Evolutionary conservation across 805 yeast genomes (phyloP).

Genomic region (Starmerella scarabaei): DNA sequence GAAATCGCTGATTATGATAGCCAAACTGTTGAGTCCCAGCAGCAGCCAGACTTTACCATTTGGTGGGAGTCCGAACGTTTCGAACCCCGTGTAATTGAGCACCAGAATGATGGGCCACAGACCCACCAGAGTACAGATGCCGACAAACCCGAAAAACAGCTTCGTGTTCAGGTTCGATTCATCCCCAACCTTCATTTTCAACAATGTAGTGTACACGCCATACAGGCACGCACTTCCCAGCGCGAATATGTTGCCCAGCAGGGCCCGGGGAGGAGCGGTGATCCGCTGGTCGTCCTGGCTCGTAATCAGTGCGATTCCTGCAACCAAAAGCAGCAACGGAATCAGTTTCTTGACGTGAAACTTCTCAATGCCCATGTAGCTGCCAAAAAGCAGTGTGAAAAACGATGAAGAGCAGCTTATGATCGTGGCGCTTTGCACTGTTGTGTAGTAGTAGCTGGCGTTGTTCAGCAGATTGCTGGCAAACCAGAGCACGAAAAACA

Average conservation of each 20-base stretch:
- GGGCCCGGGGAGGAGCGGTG: conserved; percentile 23
- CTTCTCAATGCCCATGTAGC: conserved; percentile 53
- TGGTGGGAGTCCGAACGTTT: conserved; percentile 59
- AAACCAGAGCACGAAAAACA: conserved; percentile 84
- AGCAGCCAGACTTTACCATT: conserved; percentile 39
- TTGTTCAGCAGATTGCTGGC: conserved; percentile 79
- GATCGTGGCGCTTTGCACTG: conserved; percentile 90
- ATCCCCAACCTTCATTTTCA: conserved; percentile 58
- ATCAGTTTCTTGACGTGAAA: conserved; percentile 51
- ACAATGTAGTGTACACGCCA: conserved; percentile 76
- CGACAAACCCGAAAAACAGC: conserved; percentile 89
- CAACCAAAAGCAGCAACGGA: conserved; percentile 58
- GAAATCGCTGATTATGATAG: conserved; percentile 78
- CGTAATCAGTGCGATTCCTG: conserved; percentile 74
- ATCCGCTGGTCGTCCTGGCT: conserved; percentile 29
- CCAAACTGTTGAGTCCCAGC: conserved; percentile 50
- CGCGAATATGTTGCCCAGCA: conserved; percentile 70
- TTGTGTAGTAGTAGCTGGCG: conserved; percentile 74
- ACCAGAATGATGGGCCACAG: conserved; percentile 73
- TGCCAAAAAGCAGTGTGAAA: conserved; percentile 78
- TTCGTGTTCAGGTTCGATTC: conserved; percentile 73
- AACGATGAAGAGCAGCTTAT: conserved; percentile 85
- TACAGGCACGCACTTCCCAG: conserved; percentile 77
- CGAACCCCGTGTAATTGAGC: conserved; percentile 51
- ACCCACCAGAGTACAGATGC: conserved; percentile 58